Conservation (phyloP, 2,329 filamentous ascomycete genomes). For the Ophiocordyceps camponoti-leonardi region DNA sequence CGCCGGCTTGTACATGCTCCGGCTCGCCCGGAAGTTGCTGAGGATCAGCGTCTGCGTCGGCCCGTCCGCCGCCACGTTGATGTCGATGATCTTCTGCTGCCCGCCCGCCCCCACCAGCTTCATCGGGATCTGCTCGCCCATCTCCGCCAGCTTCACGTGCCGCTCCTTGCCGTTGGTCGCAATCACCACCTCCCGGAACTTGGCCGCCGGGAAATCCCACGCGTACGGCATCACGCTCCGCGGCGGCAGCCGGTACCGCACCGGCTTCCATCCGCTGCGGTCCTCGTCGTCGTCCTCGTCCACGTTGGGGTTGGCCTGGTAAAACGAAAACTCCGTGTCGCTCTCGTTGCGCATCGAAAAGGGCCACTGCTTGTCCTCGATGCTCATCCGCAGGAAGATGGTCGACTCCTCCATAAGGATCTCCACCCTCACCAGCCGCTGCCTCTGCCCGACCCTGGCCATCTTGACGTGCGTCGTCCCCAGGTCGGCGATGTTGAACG, state of each 20-base stretch:
- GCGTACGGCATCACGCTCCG: conserved; percentile 98
- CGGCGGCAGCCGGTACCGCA: conserved; percentile 79
- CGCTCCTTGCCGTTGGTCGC: conserved; percentile 38
- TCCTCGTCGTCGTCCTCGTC: conserved; percentile 81
- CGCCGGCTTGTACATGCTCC: conserved; percentile 65
- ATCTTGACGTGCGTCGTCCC: conserved; percentile 89
- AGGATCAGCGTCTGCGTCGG: conserved; percentile 89
- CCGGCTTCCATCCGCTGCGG: conserved; percentile 75
- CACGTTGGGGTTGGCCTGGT: conserved; percentile 81
- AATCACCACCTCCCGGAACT: conserved; percentile 83
- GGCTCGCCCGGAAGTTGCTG: conserved; percentile 84
- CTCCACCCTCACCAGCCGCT: conserved; percentile 74
- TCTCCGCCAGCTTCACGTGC: conserved; percentile 88
- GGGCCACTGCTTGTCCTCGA: conserved; percentile 92
- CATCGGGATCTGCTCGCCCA: conserved; percentile 90
- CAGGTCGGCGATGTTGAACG: conserved; percentile 92
- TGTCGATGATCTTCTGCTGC: conserved; percentile 77
- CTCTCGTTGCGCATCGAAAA: conserved; percentile 98
- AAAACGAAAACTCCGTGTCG: conserved; percentile 91
- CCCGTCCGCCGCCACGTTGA: conserved; percentile 89
- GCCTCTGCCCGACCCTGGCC: conserved; percentile 74
- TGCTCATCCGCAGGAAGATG: conserved; percentile 77
- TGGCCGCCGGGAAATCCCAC: conserved; percentile 98
- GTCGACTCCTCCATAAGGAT: conserved; percentile 85
- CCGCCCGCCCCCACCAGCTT: conserved; percentile 56